These are phyloP conservation scores for Kregervanrija delftensis DNA, from an alignment of 805 yeast genomes.

Conservation along the genomic window DNA sequence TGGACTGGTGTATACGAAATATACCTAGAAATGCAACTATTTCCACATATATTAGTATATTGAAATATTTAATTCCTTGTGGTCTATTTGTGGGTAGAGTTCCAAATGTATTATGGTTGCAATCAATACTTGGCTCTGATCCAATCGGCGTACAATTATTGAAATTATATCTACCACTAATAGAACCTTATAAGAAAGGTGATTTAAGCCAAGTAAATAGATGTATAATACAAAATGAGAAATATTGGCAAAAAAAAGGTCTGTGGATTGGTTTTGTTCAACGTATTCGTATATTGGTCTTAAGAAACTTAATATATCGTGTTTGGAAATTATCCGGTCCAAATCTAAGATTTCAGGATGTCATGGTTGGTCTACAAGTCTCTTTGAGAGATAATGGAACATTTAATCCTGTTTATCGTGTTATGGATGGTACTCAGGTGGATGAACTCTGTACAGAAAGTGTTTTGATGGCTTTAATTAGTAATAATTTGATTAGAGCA, in stretches of 20 bases:
- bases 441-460: slow-evolving; percentile 43
- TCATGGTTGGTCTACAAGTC: slow-evolving; percentile 22
- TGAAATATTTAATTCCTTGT: slow-evolving; percentile 45
- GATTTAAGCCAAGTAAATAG: slow-evolving; percentile 32
- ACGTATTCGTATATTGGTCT: slow-evolving; percentile 35
- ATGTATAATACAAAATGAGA: slow-evolving; percentile 28
- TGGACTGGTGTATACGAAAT: slow-evolving; percentile 42
- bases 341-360: slow-evolving; percentile 13
- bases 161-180: slow-evolving; percentile 32
- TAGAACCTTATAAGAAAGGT: slow-evolving; percentile 33
- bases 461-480: slow-evolving; percentile 42
- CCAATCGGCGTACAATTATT: slow-evolving; percentile 14
- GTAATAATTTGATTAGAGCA: slow-evolving; percentile 47
- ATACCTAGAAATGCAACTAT: slow-evolving; percentile 20
- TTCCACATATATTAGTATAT: slow-evolving; percentile 29
- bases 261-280: slow-evolving; percentile 40
- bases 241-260: slow-evolving; percentile 31
- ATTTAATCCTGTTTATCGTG: slow-evolving; percentile 12
- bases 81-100: slow-evolving; percentile 45
- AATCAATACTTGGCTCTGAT: slow-evolving; percentile 10
- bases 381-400: slow-evolving; percentile 11
- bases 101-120: slow-evolving; percentile 31
- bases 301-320: slow-evolving; percentile 34
- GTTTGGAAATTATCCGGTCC: slow-evolving; percentile 13
- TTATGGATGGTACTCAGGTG: slow-evolving; percentile 12